Percentiles rank a stretch among this genome's conserved stretches.
Evolutionary conservation across 345 rosid species (phyloP).

Genomic region (Gossypium thurberi): DNA sequence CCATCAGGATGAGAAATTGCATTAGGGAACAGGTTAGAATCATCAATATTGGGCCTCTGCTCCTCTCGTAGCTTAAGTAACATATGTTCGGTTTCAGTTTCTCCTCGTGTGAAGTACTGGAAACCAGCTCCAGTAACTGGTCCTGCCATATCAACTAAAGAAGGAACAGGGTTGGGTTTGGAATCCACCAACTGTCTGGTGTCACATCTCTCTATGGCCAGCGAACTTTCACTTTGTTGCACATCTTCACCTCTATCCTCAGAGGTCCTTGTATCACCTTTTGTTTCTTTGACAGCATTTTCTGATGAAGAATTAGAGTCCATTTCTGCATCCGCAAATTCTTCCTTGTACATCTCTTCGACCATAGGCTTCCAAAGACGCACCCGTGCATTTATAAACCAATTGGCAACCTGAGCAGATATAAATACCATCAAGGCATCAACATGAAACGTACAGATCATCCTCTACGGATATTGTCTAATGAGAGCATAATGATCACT

Average conservation of each 20-base stretch:
- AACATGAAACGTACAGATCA: neutral
- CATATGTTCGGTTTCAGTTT: slow-evolving; percentile 30
- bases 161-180: slow-evolving; percentile 22
- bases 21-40: slow-evolving; percentile 37
- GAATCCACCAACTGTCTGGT: slow-evolving; percentile 38
- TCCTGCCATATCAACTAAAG: slow-evolving; percentile 28
- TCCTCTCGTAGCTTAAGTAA: slow-evolving; percentile 32
- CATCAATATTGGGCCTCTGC: slow-evolving; percentile 29
- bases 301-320: slow-evolving; percentile 73
- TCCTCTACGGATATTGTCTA: neutral
- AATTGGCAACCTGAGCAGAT: slow-evolving; percentile 68
- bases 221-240: slow-evolving; percentile 48
- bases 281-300: slow-evolving; percentile 36
- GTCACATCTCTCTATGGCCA: slow-evolving; percentile 35
- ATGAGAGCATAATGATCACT: neutral
- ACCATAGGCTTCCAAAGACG: slow-evolving; percentile 99
- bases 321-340: slow-evolving; percentile 62
- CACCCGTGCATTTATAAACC: slow-evolving; percentile 97
- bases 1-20: slow-evolving; percentile 28
- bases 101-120: slow-evolving; percentile 22
- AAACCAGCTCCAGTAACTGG: slow-evolving; percentile 27
- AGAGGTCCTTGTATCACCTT: slow-evolving; percentile 21
- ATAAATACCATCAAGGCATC: neutral
- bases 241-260: slow-evolving; percentile 48
- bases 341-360: slow-evolving; percentile 99